phyloP scores from a whole-genome alignment of 2,329 filamentous ascomycete species.

The Mariannaea elegans region DNA sequence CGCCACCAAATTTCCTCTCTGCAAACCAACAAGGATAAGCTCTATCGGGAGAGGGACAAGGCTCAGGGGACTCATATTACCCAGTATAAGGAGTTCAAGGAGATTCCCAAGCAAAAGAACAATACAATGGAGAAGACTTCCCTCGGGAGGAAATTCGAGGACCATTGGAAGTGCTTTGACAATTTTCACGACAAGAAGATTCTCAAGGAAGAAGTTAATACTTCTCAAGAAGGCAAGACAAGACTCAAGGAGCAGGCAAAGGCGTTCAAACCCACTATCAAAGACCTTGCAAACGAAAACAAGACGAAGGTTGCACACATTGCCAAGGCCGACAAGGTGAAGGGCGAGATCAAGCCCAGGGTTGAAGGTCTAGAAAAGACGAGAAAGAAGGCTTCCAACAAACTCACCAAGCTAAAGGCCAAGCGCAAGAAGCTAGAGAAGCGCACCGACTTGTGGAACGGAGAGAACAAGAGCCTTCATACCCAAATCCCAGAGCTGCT shows the following conservation, averaged over 20 bases:
- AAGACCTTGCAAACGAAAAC: constrained; percentile 33
- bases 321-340: constrained; percentile 31
- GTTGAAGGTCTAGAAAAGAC: constrained; percentile 37
- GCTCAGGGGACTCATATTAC: constrained; percentile 31
- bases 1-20: constrained; percentile 33
- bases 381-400: constrained; percentile 32
- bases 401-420: constrained; percentile 33
- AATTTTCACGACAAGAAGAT: constrained; percentile 37
- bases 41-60: constrained; percentile 36
- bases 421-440: constrained; percentile 39
- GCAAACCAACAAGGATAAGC: constrained; percentile 40
- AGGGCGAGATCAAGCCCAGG: constrained; percentile 34
- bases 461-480: constrained; percentile 29
- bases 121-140: constrained; percentile 40
- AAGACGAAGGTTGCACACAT: constrained; percentile 37
- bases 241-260: constrained; percentile 24
- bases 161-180: constrained; percentile 12
- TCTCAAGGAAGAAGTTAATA: constrained; percentile 27
- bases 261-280: constrained; percentile 21
- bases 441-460: constrained; percentile 30
- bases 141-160: constrained; percentile 18
- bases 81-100: constrained; percentile 38
- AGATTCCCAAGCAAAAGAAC: constrained; percentile 37
- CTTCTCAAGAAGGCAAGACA: constrained; percentile 35
- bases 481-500: constrained; percentile 33